Conservation (phyloP, 352 stramenopile species). For the Pythium oligandrum region DNA sequence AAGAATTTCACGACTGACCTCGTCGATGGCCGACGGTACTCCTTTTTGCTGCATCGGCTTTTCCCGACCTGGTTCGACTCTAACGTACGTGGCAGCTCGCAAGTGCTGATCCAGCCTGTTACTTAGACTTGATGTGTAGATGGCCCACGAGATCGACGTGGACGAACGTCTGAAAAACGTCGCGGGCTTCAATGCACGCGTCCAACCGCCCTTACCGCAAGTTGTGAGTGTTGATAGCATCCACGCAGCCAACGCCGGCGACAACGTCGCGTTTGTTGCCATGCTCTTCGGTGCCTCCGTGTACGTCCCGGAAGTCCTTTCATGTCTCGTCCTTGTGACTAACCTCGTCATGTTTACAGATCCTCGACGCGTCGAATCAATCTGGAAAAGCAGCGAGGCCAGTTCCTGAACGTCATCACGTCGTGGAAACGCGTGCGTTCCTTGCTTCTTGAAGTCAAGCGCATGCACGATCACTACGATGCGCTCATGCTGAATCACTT, state of each 20-base stretch:
- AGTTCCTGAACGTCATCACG: constrained; percentile 40
- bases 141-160: constrained; percentile 72
- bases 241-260: constrained; percentile 42
- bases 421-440: constrained; percentile 73
- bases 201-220: constrained; percentile 59
- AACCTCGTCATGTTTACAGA: background rate
- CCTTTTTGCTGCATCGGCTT: constrained; percentile 66
- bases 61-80: constrained; percentile 70
- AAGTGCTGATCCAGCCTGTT: background rate
- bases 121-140: constrained; percentile 27
- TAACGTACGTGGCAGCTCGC: constrained; percentile 24
- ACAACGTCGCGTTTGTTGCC: constrained; percentile 75
- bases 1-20: constrained; percentile 81
- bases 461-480: constrained; percentile 75
- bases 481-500: constrained; percentile 61
- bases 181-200: constrained; percentile 52
- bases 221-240: constrained; percentile 75
- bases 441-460: constrained; percentile 51
- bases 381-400: constrained; percentile 25
- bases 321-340: constrained; percentile 1
- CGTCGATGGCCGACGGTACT: constrained; percentile 53
- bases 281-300: constrained; percentile 76
- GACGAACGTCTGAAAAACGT: constrained; percentile 70
- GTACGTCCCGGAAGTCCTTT: constrained; percentile 19
- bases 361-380: constrained; percentile 18